These are phyloP conservation scores for Aplosporella prunicola DNA, from an alignment of 2,329 filamentous ascomycete species.

Conservation along the genomic window DNA sequence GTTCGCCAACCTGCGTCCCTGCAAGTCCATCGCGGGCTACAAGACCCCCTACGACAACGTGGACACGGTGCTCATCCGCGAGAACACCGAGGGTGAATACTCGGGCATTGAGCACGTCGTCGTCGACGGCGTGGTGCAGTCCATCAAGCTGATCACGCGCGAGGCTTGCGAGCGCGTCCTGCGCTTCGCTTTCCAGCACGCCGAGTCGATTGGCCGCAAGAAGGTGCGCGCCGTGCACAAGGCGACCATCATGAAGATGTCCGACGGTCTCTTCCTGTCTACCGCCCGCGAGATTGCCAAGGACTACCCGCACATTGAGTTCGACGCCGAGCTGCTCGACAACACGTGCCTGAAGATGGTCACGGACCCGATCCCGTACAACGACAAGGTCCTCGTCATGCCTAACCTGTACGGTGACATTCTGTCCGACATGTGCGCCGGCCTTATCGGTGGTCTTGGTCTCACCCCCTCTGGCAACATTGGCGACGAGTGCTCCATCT, in stretches of 20 bases:
- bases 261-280: conserved; percentile 92
- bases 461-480: conserved; percentile 98
- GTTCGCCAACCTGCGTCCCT: conserved; percentile 97
- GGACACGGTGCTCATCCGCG: conserved; percentile 93
- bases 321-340: conserved; percentile 95
- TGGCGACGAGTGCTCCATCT: conserved; percentile 98
- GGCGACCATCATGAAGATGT: conserved; percentile 99
- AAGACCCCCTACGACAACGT: conserved; percentile 98
- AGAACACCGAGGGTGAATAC: conserved; percentile 99
- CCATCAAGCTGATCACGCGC: conserved; percentile 97
- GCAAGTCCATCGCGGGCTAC: conserved; percentile 92
- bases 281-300: conserved; percentile 78
- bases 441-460: conserved; percentile 93
- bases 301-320: conserved; percentile 92
- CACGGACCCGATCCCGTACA: conserved; percentile 91
- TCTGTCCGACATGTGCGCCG: conserved; percentile 98
- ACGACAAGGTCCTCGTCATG: conserved; percentile 96
- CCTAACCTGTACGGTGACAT: conserved; percentile 99
- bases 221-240: conserved; percentile 99
- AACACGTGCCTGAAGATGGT: conserved; percentile 99
- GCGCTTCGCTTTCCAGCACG: conserved; percentile 97
- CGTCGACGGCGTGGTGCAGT: conserved; percentile 95
- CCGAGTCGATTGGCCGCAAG: conserved; percentile 81
- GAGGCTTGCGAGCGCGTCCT: conserved; percentile 93
- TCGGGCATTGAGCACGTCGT: conserved; percentile 98